A percentile compares a stretch with the other conserved stretches of the same genome.
These are phyloP conservation scores for Cylindricascospora bacillispora DNA, from an alignment of 1,139 yeast genomes.

Conservation along the genomic window DNA sequence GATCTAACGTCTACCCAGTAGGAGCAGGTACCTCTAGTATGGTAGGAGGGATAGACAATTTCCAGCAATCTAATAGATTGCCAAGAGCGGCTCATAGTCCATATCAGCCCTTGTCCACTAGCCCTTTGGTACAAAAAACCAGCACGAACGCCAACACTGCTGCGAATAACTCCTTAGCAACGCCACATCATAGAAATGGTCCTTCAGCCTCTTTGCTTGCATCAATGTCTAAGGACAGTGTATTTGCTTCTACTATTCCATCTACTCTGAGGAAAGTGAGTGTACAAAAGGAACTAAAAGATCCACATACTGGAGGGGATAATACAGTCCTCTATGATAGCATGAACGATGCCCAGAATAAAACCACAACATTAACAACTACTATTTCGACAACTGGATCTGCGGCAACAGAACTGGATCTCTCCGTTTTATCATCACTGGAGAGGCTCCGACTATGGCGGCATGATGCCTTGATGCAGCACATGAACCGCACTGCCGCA, in stretches of 20 bases:
- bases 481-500: slow-evolving; percentile 82
- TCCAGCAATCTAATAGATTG: no score
- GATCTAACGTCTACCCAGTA: no score
- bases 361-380: slow-evolving; percentile 9
- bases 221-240: slow-evolving; percentile 18
- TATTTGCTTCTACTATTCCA: slow-evolving; percentile 21
- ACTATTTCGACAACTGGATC: neutral
- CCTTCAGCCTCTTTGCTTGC: slow-evolving; percentile 13
- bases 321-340: slow-evolving; percentile 6
- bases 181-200: slow-evolving; percentile 1
- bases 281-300: slow-evolving; percentile 13
- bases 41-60: no score
- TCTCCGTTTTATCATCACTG: slow-evolving; percentile 55
- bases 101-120: slow-evolving; percentile 1
- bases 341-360: slow-evolving; percentile 1
- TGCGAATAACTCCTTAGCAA: slow-evolving; percentile 1
- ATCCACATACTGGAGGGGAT: slow-evolving; percentile 4
- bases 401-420: slow-evolving; percentile 13
- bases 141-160: neutral
- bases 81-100: neutral
- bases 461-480: slow-evolving; percentile 88
- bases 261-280: slow-evolving; percentile 22
- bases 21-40: no score
- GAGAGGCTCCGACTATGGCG: slow-evolving; percentile 86
- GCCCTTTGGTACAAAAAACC: slow-evolving; percentile 2